Evolutionary conservation across 306 rosid species (phyloP).

Genomic region (Fagus sylvatica): DNA sequence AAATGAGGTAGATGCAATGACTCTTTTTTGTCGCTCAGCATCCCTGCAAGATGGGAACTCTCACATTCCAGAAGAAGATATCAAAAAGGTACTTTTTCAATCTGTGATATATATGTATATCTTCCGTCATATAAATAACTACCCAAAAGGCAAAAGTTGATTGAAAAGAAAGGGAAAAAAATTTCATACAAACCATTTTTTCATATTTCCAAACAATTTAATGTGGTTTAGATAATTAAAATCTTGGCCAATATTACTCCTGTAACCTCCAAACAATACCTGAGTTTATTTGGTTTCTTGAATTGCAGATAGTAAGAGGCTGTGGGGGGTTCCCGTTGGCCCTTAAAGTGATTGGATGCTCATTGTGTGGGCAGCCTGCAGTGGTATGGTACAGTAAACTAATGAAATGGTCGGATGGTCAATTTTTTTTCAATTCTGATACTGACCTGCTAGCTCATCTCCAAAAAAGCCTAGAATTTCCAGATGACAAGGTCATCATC

Average conservation of each 20-base stretch:
- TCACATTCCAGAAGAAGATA: slow-evolving; percentile 24
- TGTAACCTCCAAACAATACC: neutral
- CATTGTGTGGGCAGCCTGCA: slow-evolving; percentile 36
- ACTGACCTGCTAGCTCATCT: slow-evolving; percentile 37
- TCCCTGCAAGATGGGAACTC: slow-evolving; percentile 18
- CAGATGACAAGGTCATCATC: slow-evolving; percentile 29
- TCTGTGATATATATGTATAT: too few relatives aligned
- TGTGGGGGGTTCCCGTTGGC: slow-evolving; percentile 61
- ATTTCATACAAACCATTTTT: neutral
- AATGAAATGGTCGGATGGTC: slow-evolving; percentile 38
- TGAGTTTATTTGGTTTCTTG: slow-evolving; percentile 19
- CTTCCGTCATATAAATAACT: too few relatives aligned
- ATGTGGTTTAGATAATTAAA: neutral
- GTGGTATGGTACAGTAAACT: slow-evolving; percentile 39
- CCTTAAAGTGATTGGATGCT: slow-evolving; percentile 42
- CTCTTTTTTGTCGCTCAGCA: slow-evolving; percentile 51
- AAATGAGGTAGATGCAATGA: slow-evolving; percentile 36
- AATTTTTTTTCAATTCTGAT: slow-evolving; percentile 42
- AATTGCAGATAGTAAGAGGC: slow-evolving; percentile 49
- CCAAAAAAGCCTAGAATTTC: slow-evolving; percentile 43
- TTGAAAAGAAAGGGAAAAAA: neutral
- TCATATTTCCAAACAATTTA: neutral
- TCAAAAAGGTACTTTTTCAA: slow-evolving; percentile 39
- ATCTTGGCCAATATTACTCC: neutral
- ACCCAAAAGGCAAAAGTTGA: too few relatives aligned